Evolutionary conservation across 495 filamentous ascomycete genomes (phyloP), one percentile per base, ranked within the genome.

Genomic region (Penicillium herquei): DNA sequence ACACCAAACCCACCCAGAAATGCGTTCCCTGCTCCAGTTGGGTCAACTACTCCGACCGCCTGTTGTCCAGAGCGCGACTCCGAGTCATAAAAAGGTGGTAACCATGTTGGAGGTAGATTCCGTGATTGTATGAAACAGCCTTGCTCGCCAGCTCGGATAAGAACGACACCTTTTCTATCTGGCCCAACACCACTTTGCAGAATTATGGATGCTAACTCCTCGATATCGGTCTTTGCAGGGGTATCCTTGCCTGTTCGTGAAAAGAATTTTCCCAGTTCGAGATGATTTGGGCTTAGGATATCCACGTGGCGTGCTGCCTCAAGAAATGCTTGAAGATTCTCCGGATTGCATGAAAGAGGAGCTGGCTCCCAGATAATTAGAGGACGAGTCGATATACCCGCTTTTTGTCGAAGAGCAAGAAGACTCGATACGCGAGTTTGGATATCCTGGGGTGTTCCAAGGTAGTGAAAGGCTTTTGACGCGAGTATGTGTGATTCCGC

Each of bases 391-490:
- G 8, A 35, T 8, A 62, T 60, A 32, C 55, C 53, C 6, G 14
- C 30, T 6, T 45, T 49, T 12, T 46, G 16, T 39, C 64, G 55
- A n/a, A 57, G 26, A 32, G 49, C 47, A 41, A 57, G 51, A 21
- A 65, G 39, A 12, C 13, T 54, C 2, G 42, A 45, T 7, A 63
- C 33, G n/a, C 55, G 44, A 11, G 3, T 21, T 35, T 50, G 53
- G 49, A 92, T 82, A 21, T 78, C 74, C 1, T 78, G 67, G 3
- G 87, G 81, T 13, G 88, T 76, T 13, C 84, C 77, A n/a, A 87
- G 83, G 64, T 86, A 92, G 18, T 92, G 81, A 10, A 63, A 86
- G 33, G 84, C 76, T 70, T 90, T 96, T 18, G 64, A 61, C 7
- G 17, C 7, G 3, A 63, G 52, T 10, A 65, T 47, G 0, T 31